phyloP scores from a whole-genome alignment of 139 green algal genomes.

The Penium margaritaceum region DNA sequence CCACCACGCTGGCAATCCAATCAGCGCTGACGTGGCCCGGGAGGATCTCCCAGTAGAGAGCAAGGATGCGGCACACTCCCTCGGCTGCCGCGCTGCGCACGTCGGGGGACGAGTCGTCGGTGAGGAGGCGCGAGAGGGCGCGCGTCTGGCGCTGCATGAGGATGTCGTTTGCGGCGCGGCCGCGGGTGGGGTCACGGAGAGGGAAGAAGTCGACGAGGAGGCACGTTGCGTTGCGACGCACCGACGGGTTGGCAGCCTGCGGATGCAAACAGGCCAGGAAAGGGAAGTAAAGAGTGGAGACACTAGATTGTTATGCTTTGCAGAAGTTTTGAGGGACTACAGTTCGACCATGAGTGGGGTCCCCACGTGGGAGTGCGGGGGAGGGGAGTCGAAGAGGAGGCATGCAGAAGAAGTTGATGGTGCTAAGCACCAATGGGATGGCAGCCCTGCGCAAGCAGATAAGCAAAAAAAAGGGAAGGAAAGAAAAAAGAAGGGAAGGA shows the following conservation, averaged over 20 bases:
- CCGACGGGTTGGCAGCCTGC: slow-evolving; percentile 59
- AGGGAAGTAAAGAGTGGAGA: neutral
- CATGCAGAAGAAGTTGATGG: neutral
- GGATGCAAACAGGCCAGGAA: neutral
- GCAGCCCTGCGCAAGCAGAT: too few species aligned
- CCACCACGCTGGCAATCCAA: slow-evolving; percentile 47
- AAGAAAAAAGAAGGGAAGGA: slow-evolving; percentile 5
- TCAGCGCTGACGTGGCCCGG: slow-evolving; percentile 55
- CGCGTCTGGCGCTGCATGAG: slow-evolving; percentile 60
- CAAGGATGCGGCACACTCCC: slow-evolving; percentile 56
- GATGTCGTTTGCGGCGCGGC: slow-evolving; percentile 56
- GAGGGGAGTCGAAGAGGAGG: neutral
- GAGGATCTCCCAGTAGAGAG: slow-evolving; percentile 76
- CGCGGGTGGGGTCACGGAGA: slow-evolving; percentile 50
- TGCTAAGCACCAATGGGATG: neutral
- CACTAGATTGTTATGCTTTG: neutral
- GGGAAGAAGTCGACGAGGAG: slow-evolving; percentile 72
- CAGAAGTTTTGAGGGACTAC: neutral
- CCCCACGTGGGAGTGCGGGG: neutral
- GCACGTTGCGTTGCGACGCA: slow-evolving; percentile 66
- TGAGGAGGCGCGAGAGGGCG: slow-evolving; percentile 40
- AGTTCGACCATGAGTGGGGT: neutral
- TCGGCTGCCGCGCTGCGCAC: slow-evolving; percentile 58
- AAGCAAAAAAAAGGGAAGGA: too few species aligned
- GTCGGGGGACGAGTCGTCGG: slow-evolving; percentile 58